Evolutionary conservation across 345 rosid genomes (phyloP), one percentile per base, ranked within the genome.

Genomic region (Draba incana): DNA sequence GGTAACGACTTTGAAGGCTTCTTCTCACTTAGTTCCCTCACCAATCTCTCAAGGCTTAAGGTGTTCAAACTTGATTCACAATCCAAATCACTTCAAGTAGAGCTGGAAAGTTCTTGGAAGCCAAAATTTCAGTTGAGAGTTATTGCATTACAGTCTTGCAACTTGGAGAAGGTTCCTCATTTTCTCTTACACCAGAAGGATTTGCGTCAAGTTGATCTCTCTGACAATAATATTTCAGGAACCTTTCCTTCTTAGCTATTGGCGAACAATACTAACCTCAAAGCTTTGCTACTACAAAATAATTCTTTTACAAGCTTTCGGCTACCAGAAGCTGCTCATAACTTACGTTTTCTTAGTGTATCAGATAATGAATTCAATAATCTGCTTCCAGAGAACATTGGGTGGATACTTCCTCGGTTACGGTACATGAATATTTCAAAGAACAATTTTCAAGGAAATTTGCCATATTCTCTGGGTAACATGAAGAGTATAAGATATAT

Each of bases 161-260:
- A 61, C 30, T 37, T 69, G 50, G 20, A 7, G 5, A 13, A 54
- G 23, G 57, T 71, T 52, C 76, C 76, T 44, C 65, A 14, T 11
- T 67, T 74, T 53, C 78, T 74, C 23, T 42, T 54, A 31, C 4
- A 45, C 12, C 78, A 74, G 41, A 52, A 51, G 9, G 45, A 30
- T 8, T 28, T 74, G 53, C 38, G 56, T 31, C 20, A 8, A 1
- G 23, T 74, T 59, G 73, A 74, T 57, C 68, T 61, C 6, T 74
- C 78, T 0, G 0, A 46, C 30, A 74, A 67, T 10, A 74, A 43
- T 0, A 66, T 74, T 0, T 23, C 14, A 10, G 78, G 57, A 61
- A 8, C 0, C 0, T 61, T 74, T 15, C 78, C 73, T 3, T 0
- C 63, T 15, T 74, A 73, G 78, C 6, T 74, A 4, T 10, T 61